Conservation (phyloP, 495 filamentous ascomycete species). For the Trypethelium eluteriae region DNA sequence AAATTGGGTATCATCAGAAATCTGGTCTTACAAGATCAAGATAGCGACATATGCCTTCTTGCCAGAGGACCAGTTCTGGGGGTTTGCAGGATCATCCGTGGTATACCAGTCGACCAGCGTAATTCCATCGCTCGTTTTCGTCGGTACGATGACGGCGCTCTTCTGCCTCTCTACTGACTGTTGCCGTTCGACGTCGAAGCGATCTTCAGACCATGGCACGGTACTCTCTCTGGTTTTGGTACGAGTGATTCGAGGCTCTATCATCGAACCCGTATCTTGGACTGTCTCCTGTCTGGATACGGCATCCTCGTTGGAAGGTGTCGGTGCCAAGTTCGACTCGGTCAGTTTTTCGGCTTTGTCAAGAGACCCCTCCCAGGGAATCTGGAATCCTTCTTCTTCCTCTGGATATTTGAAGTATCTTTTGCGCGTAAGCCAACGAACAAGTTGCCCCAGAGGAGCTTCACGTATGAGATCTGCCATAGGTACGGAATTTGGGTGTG, state of each 20-base stretch:
- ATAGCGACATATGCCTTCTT: conserved; percentile 27
- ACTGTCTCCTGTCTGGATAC: background rate
- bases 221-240: conserved; percentile 1
- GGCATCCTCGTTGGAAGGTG: background rate
- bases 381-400: conserved; percentile 40
- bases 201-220: background rate
- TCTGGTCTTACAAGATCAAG: background rate
- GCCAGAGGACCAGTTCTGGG: conserved; percentile 46
- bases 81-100: conserved; percentile 47
- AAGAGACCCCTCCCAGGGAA: conserved; percentile 29
- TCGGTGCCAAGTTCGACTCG: background rate
- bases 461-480: conserved; percentile 33
- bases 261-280: background rate
- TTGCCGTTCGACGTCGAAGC: conserved; percentile 1
- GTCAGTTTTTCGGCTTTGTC: background rate
- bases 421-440: conserved; percentile 27
- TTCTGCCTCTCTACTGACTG: background rate
- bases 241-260: background rate
- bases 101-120: conserved; percentile 50
- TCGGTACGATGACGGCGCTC: background rate
- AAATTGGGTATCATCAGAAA: background rate
- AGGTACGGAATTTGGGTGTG: background rate
- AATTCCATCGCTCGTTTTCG: conserved; percentile 26
- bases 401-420: conserved; percentile 31
- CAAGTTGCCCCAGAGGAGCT: conserved; percentile 32